phyloP scores from a whole-genome alignment of 768 basidiomycete genomes.

The Mycena epipterygia region DNA sequence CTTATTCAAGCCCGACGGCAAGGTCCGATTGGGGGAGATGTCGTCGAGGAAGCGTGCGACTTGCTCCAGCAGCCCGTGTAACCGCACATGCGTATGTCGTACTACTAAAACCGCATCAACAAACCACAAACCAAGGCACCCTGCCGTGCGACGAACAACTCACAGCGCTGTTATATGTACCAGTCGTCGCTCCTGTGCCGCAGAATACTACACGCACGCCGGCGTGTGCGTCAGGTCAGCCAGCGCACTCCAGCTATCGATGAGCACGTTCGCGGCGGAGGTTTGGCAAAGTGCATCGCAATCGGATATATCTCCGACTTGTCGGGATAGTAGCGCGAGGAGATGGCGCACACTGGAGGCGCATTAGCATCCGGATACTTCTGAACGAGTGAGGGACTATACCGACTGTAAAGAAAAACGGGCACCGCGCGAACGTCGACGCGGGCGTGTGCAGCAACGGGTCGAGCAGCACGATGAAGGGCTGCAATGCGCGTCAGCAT shows the following conservation, averaged over 20 bases:
- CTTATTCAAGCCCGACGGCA: conserved; percentile 79
- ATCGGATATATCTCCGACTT: conserved; percentile 90
- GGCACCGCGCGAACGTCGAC: no score
- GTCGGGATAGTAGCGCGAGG: no score
- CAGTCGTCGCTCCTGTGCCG: conserved; percentile 76
- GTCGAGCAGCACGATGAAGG: no score
- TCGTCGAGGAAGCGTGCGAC: conserved; percentile 83
- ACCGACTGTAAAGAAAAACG: no score
- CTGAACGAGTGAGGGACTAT: no score
- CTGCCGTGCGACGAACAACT: conserved; percentile 20
- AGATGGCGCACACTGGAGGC: no score
- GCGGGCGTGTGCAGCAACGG: no score
- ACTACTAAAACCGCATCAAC: conserved; percentile 54
- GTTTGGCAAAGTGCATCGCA: conserved; percentile 91
- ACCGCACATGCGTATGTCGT: conserved; percentile 82
- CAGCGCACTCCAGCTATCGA: conserved; percentile 89
- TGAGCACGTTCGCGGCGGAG: conserved; percentile 83
- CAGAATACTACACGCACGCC: conserved; percentile 62
- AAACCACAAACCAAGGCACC: no score
- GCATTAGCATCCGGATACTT: no score
- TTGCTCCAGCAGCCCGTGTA: conserved; percentile 78
- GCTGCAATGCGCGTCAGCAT: conserved; percentile 48
- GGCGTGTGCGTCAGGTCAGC: conserved; percentile 83
- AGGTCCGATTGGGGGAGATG: conserved; percentile 78
- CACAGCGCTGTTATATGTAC: conserved; percentile 78